Evolutionary conservation across 805 yeast genomes (phyloP), one percentile per base, ranked within the genome.

Genomic region (Metschnikowia proteae): DNA sequence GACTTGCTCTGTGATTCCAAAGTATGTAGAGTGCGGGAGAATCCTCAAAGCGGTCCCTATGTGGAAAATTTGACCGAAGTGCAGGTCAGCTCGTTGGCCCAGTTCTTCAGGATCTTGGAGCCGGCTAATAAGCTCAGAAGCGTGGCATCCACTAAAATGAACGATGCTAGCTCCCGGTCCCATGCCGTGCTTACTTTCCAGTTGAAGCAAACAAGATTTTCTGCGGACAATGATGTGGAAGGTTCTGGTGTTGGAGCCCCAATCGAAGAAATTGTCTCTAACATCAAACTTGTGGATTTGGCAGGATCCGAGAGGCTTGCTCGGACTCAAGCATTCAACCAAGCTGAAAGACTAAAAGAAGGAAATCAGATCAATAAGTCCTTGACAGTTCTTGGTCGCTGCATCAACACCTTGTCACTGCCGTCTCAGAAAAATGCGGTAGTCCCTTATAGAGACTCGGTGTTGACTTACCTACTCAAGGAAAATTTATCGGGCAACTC

Each of bases 401-500:
- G 88, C 10, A 66, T 78, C 35, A 74, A 75, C 38, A 53, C 70
- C 2, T 60, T 78, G 26, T 66, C 81, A 3, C 80, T 86, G 3
- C 75, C 74, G 13, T 13, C 51, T 2, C 49, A 41, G 23, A 65
- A 62, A 17, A 63, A 67, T 5, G 60, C 69, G 5, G 64, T 80
- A 11, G 75, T 83, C 1, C 92, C 92, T 0, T 85, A 83, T 58
- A 71, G 96, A 53, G 96, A 88, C 56, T 86, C 95, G 0, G 72
- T 76, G 0, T 67, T 88, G 46, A 88, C 96, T 0, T 84, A 91
- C 80, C 67, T 88, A 2, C 69, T 88, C 53, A 83, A 83, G 59
- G 92, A 86, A 55, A 82, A 81, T 50, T 67, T 88, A 33, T 89
- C 94, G 1, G 96, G 96, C 1, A 86, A 86, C 60, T 84, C 94